These are phyloP conservation scores for Termitomyces sp. DNA, from an alignment of 768 basidiomycete genomes.

Conservation along the genomic window DNA sequence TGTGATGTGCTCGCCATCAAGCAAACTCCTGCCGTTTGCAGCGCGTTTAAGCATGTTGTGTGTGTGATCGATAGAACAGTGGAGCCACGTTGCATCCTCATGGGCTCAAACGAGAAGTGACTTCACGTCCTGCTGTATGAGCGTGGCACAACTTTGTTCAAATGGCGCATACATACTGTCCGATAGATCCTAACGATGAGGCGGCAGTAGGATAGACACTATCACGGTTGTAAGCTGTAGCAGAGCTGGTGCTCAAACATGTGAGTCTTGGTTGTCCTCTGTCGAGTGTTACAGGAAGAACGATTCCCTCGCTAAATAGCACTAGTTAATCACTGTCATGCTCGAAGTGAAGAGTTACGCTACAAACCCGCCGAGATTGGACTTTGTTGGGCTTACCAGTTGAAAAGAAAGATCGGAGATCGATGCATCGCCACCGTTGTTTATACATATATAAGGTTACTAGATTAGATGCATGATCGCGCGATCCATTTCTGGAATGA, in stretches of 20 bases:
- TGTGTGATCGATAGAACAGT: constrained; percentile 3
- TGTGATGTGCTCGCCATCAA: constrained; percentile 11
- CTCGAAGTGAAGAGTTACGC: not conserved
- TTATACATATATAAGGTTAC: no score
- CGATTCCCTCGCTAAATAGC: not conserved
- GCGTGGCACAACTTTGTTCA: not conserved
- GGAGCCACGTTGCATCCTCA: constrained; percentile 13
- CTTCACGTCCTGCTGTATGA: not conserved
- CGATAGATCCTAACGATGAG: no score
- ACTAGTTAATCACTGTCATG: not conserved
- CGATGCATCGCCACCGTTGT: no score
- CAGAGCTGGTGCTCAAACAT: not conserved
- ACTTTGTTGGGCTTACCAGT: no score
- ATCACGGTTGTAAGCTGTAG: not conserved
- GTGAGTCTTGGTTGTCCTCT: not conserved
- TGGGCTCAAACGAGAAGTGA: constrained; percentile 4
- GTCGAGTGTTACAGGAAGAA: not conserved
- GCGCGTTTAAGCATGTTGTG: constrained; percentile 14
- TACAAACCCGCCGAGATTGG: not conserved
- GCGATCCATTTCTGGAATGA: no score
- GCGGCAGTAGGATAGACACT: not conserved
- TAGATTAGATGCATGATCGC: no score
- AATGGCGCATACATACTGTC: not conserved
- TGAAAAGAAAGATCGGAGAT: no score
- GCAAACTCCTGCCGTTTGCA: constrained; percentile 11